Percentiles rank a stretch among this genome's conserved stretches.
phyloP scores from a whole-genome alignment of 1,139 yeast genomes.

The Diutina rugosa region DNA sequence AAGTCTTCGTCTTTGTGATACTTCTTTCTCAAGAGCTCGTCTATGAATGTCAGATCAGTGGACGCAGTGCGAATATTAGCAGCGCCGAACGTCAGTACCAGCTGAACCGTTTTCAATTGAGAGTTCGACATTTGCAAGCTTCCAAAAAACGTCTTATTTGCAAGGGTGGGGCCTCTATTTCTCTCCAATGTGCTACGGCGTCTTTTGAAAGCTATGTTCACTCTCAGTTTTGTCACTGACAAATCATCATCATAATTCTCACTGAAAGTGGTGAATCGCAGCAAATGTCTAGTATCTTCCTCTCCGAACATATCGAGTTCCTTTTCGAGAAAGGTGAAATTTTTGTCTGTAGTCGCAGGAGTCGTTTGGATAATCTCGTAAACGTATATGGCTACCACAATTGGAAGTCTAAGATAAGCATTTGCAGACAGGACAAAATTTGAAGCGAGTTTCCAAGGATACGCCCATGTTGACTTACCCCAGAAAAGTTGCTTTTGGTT shows the following conservation, averaged over 20 bases:
- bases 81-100: background rate
- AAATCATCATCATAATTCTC: conserved; percentile 2
- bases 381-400: conserved; percentile 17
- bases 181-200: background rate
- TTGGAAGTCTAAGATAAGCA: conserved; percentile 20
- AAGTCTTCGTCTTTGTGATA: background rate
- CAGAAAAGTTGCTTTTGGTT: conserved; percentile 4
- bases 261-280: conserved; percentile 3
- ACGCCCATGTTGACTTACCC: conserved; percentile 1
- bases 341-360: conserved; percentile 14
- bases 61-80: background rate
- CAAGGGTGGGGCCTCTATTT: background rate
- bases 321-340: conserved; percentile 22
- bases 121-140: background rate
- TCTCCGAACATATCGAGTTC: conserved; percentile 19
- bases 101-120: background rate
- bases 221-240: background rate
- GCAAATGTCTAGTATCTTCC: conserved; percentile 14
- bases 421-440: conserved; percentile 7
- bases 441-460: conserved; percentile 3
- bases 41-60: conserved; percentile 1
- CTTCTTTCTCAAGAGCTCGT: background rate
- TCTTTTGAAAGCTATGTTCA: background rate
- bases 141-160: background rate
- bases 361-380: conserved; percentile 15